Base-by-base conservation (phyloP, 441 rosid species). In the Erysimum cheiri region DNA sequence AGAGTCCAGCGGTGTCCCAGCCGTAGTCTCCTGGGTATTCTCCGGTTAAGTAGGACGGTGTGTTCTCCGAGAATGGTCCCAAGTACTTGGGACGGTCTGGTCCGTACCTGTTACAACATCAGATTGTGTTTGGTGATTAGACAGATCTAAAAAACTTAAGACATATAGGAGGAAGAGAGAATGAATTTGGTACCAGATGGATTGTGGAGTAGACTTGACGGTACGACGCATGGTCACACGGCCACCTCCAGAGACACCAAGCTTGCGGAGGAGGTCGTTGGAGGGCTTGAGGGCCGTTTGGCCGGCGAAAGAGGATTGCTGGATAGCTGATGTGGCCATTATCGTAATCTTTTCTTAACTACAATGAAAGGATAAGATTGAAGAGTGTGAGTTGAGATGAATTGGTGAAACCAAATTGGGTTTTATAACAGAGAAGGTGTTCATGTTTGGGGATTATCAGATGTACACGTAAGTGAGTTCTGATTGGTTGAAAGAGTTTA, bases 31-130 rank as follows among this genome's bases (percentile, higher is more conserved):
- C 92, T 0, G 96, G 92, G 85, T 87, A 91, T 61, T 91, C 97
- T 17, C 97, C 96, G 1, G 92, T 91, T 76, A 91, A 79, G 87
- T 91, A 91, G 0, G 96, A 84, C 29, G 97, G 96, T n/a, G 86
- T 91, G 82, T 91, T 94, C 85, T 91, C 92, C 0, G 96, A 91
- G 88, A 91, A 91, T 61, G 93, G 96, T 11, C 97, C 97, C 81
- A 91, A 78, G 84, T 81, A 91, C 81, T 91, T 91, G 1, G 97
- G 97, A 39, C 96, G 92, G 85, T 91, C 97, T 32, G 93, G 90
- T 60, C 97, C 97, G 8, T 91, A 91, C 93, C 97, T 89, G 77
- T 75, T 63, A 52, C 48, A 52, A 13, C 4, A 50, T 17, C 14
- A 65, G 24, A 40, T 37, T 26, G 24, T 8, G 8, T 15, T 52